These are phyloP conservation scores for Entomortierella beljakovae DNA, from an alignment of 192 early-diverging fungal genomes.

Conservation along the genomic window DNA sequence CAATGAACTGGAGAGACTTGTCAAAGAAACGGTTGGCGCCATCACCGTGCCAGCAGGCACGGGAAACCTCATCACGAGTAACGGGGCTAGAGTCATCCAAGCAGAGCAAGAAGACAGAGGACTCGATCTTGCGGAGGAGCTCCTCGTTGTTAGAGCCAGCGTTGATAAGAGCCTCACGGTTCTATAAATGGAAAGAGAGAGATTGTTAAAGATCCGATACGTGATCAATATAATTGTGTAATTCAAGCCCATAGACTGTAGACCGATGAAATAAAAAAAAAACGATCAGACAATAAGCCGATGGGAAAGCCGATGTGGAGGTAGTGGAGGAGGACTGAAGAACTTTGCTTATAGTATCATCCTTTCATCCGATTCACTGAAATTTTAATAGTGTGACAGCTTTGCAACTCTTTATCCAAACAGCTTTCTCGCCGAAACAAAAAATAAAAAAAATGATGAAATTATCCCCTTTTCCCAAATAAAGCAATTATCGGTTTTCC, in stretches of 20 bases:
- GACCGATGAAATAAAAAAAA: neutral
- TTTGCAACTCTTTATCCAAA: slow-evolving; percentile 15
- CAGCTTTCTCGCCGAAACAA: slow-evolving; percentile 31
- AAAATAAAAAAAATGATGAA: slow-evolving; percentile 2
- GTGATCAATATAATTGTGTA: no score
- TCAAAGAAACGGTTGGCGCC: slow-evolving; percentile 98
- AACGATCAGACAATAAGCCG: neutral
- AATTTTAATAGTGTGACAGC: neutral
- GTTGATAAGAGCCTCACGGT: slow-evolving; percentile 73
- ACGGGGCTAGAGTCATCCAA: slow-evolving; percentile 90
- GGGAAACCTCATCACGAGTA: slow-evolving; percentile 88
- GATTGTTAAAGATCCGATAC: no score
- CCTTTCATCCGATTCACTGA: no score
- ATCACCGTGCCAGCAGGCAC: slow-evolving; percentile 96
- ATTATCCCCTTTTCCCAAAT: slow-evolving; percentile 17
- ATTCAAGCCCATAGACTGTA: neutral
- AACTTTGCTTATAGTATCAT: neutral
- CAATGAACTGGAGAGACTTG: slow-evolving; percentile 96
- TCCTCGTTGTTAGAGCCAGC: slow-evolving; percentile 77
- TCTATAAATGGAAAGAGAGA: slow-evolving; percentile 21
- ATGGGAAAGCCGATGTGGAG: neutral
- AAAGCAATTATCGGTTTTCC: slow-evolving; percentile 45
- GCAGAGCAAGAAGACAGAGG: slow-evolving; percentile 88
- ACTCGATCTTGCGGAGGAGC: slow-evolving; percentile 86
- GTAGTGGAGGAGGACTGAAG: neutral